phyloP scores from a whole-genome alignment of 768 basidiomycete species.

The Hirschioporus abietinus region DNA sequence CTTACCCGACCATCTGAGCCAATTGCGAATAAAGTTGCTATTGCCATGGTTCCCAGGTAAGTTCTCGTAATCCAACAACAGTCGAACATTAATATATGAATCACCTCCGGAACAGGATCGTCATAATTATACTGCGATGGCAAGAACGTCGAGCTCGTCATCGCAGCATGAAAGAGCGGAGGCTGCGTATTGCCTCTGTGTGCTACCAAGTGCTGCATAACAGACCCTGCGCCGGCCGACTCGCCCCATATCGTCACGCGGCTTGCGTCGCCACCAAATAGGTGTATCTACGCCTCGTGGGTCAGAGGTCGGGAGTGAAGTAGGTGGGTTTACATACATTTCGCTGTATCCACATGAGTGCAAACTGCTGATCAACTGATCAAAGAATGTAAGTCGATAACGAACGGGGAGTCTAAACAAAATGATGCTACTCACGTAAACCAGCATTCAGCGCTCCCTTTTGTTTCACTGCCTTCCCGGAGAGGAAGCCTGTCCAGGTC shows the following conservation, averaged over 20 bases:
- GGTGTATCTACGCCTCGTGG: slow-evolving; percentile 28
- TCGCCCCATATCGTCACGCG: slow-evolving; percentile 40
- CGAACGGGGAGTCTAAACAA: background rate
- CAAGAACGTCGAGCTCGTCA: slow-evolving; percentile 40
- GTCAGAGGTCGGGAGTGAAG: too few species aligned
- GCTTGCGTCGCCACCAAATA: slow-evolving; percentile 36
- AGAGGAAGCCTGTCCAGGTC: slow-evolving; percentile 32
- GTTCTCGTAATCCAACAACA: background rate
- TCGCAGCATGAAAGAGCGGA: slow-evolving; percentile 37
- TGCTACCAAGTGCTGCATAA: slow-evolving; percentile 44
- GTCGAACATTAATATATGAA: slow-evolving; percentile 1
- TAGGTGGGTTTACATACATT: slow-evolving; percentile 28
- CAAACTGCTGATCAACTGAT: slow-evolving; percentile 40
- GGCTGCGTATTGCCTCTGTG: slow-evolving; percentile 40
- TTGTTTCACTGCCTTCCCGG: slow-evolving; percentile 37
- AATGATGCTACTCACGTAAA: slow-evolving; percentile 29
- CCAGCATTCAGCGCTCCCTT: slow-evolving; percentile 44
- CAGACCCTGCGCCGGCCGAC: slow-evolving; percentile 42
- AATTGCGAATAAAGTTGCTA: slow-evolving; percentile 31
- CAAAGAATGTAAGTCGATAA: too few species aligned
- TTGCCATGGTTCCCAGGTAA: background rate
- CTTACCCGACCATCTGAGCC: slow-evolving; percentile 32
- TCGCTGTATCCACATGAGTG: slow-evolving; percentile 36
- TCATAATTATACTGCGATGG: slow-evolving; percentile 43
- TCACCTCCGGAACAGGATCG: slow-evolving; percentile 35